Conservation (phyloP, 176 grass and related monocot genomes). For the Oryza australiensis region DNA sequence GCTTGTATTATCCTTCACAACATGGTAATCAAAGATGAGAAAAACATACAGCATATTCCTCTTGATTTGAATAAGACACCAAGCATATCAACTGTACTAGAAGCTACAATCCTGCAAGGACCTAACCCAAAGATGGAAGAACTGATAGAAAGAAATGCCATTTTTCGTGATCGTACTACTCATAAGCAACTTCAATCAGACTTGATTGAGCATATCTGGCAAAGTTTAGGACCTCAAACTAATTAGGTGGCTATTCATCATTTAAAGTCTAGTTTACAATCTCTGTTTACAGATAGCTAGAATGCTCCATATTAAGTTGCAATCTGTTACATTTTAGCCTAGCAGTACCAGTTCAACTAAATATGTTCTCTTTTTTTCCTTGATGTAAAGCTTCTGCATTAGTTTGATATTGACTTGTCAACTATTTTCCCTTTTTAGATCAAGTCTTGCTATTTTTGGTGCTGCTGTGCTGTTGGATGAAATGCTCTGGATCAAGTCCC, state of each 20-base stretch:
- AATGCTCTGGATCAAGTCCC: no score
- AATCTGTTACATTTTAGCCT: no score
- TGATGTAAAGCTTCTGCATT: no score
- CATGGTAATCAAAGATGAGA: not conserved
- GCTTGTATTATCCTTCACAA: not conserved
- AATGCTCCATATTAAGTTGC: no score
- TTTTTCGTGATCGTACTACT: not conserved
- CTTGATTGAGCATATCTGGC: not conserved
- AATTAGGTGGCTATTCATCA: not conserved
- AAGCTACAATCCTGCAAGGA: not conserved
- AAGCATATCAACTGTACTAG: not conserved
- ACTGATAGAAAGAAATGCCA: not conserved
- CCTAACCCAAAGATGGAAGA: not conserved
- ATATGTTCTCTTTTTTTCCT: no score
- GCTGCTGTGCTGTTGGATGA: no score
- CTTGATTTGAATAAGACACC: not conserved
- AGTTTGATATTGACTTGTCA: no score
- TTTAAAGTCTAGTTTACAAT: no score
- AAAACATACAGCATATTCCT: not conserved
- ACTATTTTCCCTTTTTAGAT: no score
- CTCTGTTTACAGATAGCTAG: no score
- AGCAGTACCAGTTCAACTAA: no score
- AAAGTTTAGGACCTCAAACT: not conserved
- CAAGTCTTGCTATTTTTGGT: no score
- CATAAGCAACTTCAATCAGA: not conserved